These are phyloP conservation scores for Hypoxylon sp. DNA, from an alignment of 2,329 filamentous ascomycete genomes.

Conservation along the genomic window DNA sequence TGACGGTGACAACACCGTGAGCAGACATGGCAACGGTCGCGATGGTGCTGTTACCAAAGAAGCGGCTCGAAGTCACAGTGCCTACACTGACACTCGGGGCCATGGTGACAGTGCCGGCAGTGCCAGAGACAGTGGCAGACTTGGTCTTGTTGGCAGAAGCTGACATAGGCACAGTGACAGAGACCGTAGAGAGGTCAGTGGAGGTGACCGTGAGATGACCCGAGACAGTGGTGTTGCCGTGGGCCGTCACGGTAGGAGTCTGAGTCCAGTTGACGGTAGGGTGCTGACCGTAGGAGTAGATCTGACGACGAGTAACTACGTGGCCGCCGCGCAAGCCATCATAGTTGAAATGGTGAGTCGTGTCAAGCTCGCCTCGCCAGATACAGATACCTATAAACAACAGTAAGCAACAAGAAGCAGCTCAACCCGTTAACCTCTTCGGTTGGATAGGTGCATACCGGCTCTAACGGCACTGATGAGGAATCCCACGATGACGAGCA, in stretches of 20 bases:
- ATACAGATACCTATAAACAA: background rate
- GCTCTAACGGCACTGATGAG: background rate
- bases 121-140: background rate
- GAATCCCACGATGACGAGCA: background rate
- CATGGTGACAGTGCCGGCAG: background rate
- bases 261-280: slow-evolving; percentile 9
- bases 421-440: background rate
- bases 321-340: background rate
- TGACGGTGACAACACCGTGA: slow-evolving; percentile 12
- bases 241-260: slow-evolving; percentile 35
- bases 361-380: too few species aligned
- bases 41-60: slow-evolving; percentile 6
- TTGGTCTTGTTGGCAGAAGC: slow-evolving; percentile 1
- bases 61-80: background rate
- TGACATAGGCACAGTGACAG: slow-evolving; percentile 12
- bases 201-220: slow-evolving; percentile 44
- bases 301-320: slow-evolving; percentile 7
- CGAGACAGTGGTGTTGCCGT: slow-evolving; percentile 36
- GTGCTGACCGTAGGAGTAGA: slow-evolving; percentile 15
- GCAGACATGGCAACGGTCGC: background rate
- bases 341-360: too few species aligned
- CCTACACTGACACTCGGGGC: slow-evolving; percentile 1
- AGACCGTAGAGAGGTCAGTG: slow-evolving; percentile 18
- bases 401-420: background rate
- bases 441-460: background rate